Evolutionary conservation across 2,329 filamentous ascomycete genomes (phyloP).

Genomic region (Fusarium liriodendri): DNA sequence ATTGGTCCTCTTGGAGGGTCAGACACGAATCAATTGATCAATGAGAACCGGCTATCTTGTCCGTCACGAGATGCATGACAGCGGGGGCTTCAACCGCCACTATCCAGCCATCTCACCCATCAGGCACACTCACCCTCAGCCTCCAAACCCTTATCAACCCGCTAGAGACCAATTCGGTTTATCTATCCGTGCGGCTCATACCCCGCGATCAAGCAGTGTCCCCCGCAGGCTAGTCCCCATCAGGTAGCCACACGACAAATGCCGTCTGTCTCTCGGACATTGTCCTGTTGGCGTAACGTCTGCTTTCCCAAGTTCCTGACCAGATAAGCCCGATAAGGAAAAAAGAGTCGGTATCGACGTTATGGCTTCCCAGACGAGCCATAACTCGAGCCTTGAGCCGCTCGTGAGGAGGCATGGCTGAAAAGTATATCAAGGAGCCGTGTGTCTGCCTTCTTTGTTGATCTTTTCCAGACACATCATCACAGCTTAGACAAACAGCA

Average conservation of each 20-base stretch:
- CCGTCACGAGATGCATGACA: neutral
- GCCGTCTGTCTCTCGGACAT: neutral
- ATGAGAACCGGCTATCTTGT: neutral
- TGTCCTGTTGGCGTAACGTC: neutral
- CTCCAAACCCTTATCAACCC: neutral
- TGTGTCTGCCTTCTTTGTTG: neutral
- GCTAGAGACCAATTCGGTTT: constrained; percentile 32
- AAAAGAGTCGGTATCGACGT: constrained; percentile 36
- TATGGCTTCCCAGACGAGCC: constrained; percentile 14
- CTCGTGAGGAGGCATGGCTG: neutral
- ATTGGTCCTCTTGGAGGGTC: neutral
- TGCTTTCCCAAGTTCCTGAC: neutral
- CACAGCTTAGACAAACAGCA: neutral
- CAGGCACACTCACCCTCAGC: neutral
- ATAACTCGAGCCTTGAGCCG: neutral
- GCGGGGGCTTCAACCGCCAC: neutral
- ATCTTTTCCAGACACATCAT: neutral
- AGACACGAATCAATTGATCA: constrained; percentile 1
- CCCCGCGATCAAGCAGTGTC: constrained; percentile 12
- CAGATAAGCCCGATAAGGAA: constrained; percentile 26
- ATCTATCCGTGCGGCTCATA: constrained; percentile 36
- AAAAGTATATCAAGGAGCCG: constrained; percentile 27
- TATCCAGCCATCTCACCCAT: neutral
- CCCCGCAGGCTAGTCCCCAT: constrained; percentile 15
- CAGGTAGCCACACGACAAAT: neutral